Evolutionary conservation across 768 basidiomycete species (phyloP).

Genomic region (Tricholoma flavovirens): DNA sequence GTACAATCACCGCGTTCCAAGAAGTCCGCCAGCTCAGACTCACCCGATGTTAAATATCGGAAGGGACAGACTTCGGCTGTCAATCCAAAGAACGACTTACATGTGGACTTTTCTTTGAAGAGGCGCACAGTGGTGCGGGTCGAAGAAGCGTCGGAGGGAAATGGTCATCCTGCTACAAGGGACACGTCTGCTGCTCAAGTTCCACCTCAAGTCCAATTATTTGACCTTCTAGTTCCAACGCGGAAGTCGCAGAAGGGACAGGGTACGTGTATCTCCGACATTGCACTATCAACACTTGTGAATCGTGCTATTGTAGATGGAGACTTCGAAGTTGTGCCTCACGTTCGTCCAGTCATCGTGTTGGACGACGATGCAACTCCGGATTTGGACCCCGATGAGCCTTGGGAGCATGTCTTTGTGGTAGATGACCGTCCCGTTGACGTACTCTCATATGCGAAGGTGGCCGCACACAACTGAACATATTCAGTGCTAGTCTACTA

Average conservation of each 20-base stretch:
- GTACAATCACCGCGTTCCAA: not conserved
- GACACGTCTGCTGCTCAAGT: not conserved
- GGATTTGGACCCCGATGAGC: slow-evolving; percentile 44
- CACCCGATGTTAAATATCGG: not conserved
- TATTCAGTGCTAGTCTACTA: no score
- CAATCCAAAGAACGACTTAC: not conserved
- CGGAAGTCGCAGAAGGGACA: slow-evolving; percentile 36
- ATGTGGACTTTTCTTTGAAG: not conserved
- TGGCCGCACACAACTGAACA: slow-evolving; percentile 20
- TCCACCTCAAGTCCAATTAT: slow-evolving; percentile 12
- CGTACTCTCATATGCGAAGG: slow-evolving; percentile 38
- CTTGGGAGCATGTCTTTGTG: slow-evolving; percentile 50
- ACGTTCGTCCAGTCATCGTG: slow-evolving; percentile 49
- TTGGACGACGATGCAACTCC: slow-evolving; percentile 42
- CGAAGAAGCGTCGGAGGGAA: slow-evolving; percentile 6
- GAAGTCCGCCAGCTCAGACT: not conserved
- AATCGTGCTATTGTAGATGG: slow-evolving; percentile 25
- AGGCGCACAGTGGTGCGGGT: not conserved
- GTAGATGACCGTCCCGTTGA: slow-evolving; percentile 31
- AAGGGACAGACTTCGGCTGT: not conserved
- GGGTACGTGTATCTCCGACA: slow-evolving; percentile 27
- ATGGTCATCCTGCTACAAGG: slow-evolving; percentile 1
- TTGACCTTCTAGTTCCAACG: slow-evolving; percentile 22
- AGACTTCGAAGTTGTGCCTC: slow-evolving; percentile 55
- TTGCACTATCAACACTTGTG: not conserved